Evolutionary conservation across 1,284 basidiomycete genomes (phyloP).

Genomic region (Ustilago cynodontis): DNA sequence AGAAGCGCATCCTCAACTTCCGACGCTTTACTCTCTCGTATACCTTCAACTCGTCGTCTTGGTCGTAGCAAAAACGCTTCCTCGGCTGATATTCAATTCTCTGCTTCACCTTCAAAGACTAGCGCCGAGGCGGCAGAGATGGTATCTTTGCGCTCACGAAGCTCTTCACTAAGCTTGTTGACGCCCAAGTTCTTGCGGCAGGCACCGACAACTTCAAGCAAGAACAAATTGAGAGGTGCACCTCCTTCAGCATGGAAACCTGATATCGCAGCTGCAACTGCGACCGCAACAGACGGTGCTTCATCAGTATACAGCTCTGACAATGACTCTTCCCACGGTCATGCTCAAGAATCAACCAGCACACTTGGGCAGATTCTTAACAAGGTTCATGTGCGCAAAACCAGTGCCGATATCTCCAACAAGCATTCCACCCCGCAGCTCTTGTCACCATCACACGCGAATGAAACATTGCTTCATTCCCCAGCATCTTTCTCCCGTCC

Average conservation of each 20-base stretch:
- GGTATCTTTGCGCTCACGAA: constrained; percentile 4
- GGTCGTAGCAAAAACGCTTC: constrained; percentile 14
- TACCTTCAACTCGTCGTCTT: constrained; percentile 1
- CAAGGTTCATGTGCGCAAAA: neutral
- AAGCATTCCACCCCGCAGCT: neutral
- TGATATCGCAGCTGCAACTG: neutral
- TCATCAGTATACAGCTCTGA: constrained; percentile 31
- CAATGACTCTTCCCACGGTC: constrained; percentile 24
- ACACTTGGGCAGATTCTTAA: neutral
- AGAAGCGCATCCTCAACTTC: neutral
- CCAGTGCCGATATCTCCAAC: neutral
- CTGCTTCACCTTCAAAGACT: neutral
- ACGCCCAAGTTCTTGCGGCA: constrained; percentile 11
- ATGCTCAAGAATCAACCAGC: neutral
- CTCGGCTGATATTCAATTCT: neutral
- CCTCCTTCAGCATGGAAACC: constrained; percentile 31
- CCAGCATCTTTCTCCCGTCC: neutral
- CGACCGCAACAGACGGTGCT: neutral
- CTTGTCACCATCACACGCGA: neutral
- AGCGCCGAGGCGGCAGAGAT: neutral
- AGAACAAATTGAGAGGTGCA: constrained; percentile 4
- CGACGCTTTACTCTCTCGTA: constrained; percentile 12
- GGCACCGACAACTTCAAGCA: neutral
- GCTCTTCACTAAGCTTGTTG: constrained; percentile 17
- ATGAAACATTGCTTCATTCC: neutral